phyloP scores from a whole-genome alignment of 1,139 yeast species.

The Blastobotrys serpentis region DNA sequence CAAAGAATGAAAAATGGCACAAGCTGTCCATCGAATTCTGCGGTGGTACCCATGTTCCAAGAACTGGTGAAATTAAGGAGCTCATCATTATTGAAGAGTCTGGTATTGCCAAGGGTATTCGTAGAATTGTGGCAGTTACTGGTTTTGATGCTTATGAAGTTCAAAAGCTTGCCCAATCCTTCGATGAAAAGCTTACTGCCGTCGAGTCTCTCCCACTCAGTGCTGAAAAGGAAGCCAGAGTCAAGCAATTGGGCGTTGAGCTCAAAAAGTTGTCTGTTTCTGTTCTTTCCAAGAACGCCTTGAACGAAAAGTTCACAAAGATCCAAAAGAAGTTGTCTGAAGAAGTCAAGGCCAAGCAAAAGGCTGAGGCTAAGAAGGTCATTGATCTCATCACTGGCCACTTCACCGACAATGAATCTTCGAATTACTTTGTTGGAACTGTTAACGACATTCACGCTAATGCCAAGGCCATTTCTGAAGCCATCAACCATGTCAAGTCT shows the following conservation, averaged over 20 bases:
- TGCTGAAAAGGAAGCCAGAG: conserved; percentile 68
- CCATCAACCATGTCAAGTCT: conserved; percentile 79
- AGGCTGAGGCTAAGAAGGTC: conserved; percentile 81
- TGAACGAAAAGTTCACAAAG: conserved; percentile 70
- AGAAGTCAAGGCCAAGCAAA: conserved; percentile 80
- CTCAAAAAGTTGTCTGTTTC: conserved; percentile 82
- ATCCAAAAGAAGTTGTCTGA: conserved; percentile 87
- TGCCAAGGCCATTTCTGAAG: conserved; percentile 93
- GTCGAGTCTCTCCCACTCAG: conserved; percentile 59
- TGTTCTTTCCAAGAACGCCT: conserved; percentile 71
- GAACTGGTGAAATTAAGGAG: conserved; percentile 91
- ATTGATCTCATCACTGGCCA: conserved; percentile 73
- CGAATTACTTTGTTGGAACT: conserved; percentile 61
- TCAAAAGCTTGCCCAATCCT: conserved; percentile 76
- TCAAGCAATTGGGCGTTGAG: conserved; percentile 81
- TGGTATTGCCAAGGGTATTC: conserved; percentile 97
- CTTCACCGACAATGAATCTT: conserved; percentile 51
- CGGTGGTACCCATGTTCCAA: conserved; percentile 96
- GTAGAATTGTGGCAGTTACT: conserved; percentile 96
- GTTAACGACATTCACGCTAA: conserved; percentile 67
- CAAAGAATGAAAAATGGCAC: conserved; percentile 71
- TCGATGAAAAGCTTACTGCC: conserved; percentile 56
- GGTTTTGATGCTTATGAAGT: conserved; percentile 89
- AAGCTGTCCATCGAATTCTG: conserved; percentile 88
- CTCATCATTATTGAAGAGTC: conserved; percentile 88